Base-by-base conservation (phyloP, 108 stramenopile genomes). In the Parietichytrium sp. region DNA sequence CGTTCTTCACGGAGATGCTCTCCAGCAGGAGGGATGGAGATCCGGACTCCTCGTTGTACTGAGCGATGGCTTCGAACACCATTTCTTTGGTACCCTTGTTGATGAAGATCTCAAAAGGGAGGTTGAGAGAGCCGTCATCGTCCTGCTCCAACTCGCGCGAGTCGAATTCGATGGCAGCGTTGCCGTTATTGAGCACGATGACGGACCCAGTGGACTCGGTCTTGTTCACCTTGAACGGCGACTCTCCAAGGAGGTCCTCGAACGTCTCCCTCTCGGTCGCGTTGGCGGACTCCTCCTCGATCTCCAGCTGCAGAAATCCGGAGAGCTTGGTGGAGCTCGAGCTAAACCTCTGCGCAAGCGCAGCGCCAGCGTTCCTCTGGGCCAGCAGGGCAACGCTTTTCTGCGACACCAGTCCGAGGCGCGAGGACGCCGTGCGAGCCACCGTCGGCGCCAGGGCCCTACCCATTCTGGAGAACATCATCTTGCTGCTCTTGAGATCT, bases 101-200 rank as follows among this genome's bases (percentile, higher is more conserved):
- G 42, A 72, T 72, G 61, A 72, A 45, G 61, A 72, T 42, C 61
- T 72, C 61, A 2, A 72, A 72, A 2, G 61, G 61, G 33, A 72
- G 36, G 42, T 33, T 42, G n/a, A 72, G 38, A 33, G 36, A 33
- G 1, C 45, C 61, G 20, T 72, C 61, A 33, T 72, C 61, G 33
- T 42, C 45, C 38, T 72, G 61, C 61, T 72, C 61, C 1, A 72
- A 42, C 38, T 72, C 61, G 20, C 38, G 45, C 0, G 45, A 33
- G 38, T 16, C 38, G 20, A 72, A 72, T 42, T 72, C 61, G 13
- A 72, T 42, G 20, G 61, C 45, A 25, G 61, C 61, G 61, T 72
- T 72, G 0, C 20, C 20, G 0, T 72, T 25, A 33, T 72, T 72
- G 61, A 72, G 61, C 8, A 72, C 61, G 61, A 33, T 45, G 61